Evolutionary conservation across 768 basidiomycete genomes (phyloP).

Genomic region (Glaciozyma antarctica): DNA sequence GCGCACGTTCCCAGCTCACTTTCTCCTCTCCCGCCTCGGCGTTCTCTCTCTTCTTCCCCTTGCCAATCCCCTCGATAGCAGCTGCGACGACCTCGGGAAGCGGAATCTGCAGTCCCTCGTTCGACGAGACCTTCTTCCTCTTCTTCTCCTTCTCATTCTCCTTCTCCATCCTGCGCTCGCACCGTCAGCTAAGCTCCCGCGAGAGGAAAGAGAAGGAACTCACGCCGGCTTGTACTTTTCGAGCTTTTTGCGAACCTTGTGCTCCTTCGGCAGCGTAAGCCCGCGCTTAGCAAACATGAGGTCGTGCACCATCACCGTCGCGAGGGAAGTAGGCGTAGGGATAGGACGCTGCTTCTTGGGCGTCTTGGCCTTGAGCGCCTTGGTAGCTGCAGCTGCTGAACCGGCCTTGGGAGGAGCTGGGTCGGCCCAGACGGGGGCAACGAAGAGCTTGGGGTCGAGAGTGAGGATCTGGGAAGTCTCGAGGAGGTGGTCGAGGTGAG

Average conservation of each 20-base stretch:
- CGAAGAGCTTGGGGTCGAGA: slow-evolving; percentile 27
- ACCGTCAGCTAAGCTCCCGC: not conserved
- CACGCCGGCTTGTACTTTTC: slow-evolving; percentile 47
- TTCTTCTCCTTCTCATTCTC: slow-evolving; percentile 31
- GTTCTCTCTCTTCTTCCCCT: slow-evolving; percentile 29
- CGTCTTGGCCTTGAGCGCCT: slow-evolving; percentile 48
- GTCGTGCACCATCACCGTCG: slow-evolving; percentile 83
- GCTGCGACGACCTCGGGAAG: slow-evolving; percentile 24
- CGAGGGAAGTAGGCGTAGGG: slow-evolving; percentile 57
- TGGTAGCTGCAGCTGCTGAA: slow-evolving; percentile 53
- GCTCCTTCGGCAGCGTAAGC: slow-evolving; percentile 84
- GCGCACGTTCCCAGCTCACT: slow-evolving; percentile 40
- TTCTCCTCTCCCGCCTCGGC: slow-evolving; percentile 21
- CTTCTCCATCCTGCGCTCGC: slow-evolving; percentile 24
- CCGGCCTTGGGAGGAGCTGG: slow-evolving; percentile 21
- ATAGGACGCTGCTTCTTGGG: slow-evolving; percentile 48
- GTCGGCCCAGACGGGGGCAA: slow-evolving; percentile 23
- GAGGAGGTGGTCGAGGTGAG: slow-evolving; percentile 27
- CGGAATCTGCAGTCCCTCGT: slow-evolving; percentile 45
- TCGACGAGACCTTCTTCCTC: slow-evolving; percentile 56
- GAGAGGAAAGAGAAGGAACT: not conserved
- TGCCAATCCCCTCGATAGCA: slow-evolving; percentile 29
- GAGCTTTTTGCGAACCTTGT: slow-evolving; percentile 80
- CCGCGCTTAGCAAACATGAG: slow-evolving; percentile 65
- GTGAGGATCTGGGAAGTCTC: slow-evolving; percentile 20